A percentile compares a stretch with the other conserved stretches of the same genome.
Evolutionary conservation across 139 green algal genomes (phyloP).

Genomic region (Coelastrella sp.): DNA sequence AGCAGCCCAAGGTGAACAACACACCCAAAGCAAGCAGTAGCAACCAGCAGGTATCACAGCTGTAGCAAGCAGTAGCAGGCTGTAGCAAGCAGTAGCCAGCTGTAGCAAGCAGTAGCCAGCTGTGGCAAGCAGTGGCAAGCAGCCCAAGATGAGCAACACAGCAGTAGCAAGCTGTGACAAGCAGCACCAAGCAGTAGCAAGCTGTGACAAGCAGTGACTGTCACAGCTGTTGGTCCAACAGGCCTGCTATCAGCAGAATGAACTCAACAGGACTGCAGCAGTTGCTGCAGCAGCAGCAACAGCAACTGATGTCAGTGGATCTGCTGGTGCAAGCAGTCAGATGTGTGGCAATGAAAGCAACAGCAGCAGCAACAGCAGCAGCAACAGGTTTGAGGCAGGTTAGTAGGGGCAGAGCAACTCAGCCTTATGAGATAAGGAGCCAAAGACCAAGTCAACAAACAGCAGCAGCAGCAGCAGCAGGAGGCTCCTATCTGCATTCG

Average conservation of each 20-base stretch:
- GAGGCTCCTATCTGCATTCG: neutral
- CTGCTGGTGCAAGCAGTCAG: neutral
- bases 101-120: neutral
- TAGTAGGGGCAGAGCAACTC: neutral
- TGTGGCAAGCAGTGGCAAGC: slow-evolving; percentile 43
- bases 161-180: neutral
- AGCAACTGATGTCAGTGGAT: neutral
- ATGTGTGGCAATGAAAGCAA: neutral
- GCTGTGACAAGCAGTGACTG: neutral
- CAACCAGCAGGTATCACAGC: too few species aligned
- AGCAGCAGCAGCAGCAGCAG: neutral
- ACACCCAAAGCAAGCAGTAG: too few species aligned
- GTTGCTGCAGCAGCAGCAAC: neutral
- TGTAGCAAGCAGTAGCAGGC: too few species aligned
- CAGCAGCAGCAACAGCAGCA: neutral
- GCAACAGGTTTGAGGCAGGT: neutral
- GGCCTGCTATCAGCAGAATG: neutral
- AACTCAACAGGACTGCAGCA: neutral
- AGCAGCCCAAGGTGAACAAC: too few species aligned
- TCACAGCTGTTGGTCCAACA: neutral
- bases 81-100: slow-evolving; percentile 62
- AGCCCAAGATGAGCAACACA: slow-evolving; percentile 64
- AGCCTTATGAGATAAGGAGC: neutral
- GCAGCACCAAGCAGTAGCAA: neutral
- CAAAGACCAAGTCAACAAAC: too few species aligned